Evolutionary conservation across 805 yeast species (phyloP).

Genomic region (Spathaspora passalidarum): DNA sequence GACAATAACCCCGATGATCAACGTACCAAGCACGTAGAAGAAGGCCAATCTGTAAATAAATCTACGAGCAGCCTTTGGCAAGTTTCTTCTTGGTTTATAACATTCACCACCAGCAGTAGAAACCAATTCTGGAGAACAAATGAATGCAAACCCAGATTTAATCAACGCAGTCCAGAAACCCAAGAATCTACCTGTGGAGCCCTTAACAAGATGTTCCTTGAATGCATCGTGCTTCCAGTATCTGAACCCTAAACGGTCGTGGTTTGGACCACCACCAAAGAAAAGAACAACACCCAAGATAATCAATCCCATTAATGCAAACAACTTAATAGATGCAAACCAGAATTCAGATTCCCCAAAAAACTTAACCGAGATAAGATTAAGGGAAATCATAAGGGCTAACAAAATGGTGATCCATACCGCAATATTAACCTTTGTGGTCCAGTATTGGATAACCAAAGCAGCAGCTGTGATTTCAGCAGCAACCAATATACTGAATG

Average conservation of each 20-base stretch:
- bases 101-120: slow-evolving; percentile 64
- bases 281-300: slow-evolving; percentile 33
- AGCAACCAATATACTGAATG: slow-evolving; percentile 30
- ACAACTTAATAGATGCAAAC: slow-evolving; percentile 30
- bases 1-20: slow-evolving; percentile 40
- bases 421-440: slow-evolving; percentile 28
- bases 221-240: slow-evolving; percentile 38
- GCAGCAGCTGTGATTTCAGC: slow-evolving; percentile 37
- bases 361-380: slow-evolving; percentile 26
- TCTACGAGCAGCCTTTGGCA: slow-evolving; percentile 58
- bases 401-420: slow-evolving; percentile 39
- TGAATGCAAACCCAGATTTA: slow-evolving; percentile 64
- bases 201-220: slow-evolving; percentile 43
- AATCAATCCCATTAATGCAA: slow-evolving; percentile 29
- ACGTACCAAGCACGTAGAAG: slow-evolving; percentile 38
- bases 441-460: slow-evolving; percentile 34
- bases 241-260: slow-evolving; percentile 46
- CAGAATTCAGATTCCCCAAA: slow-evolving; percentile 39
- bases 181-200: slow-evolving; percentile 59
- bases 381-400: slow-evolving; percentile 21
- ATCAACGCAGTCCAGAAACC: slow-evolving; percentile 63
- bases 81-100: slow-evolving; percentile 30
- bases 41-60: slow-evolving; percentile 50
- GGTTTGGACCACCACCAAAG: slow-evolving; percentile 37
- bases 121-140: slow-evolving; percentile 61